Evolutionary conservation across 2,329 filamentous ascomycete genomes (phyloP), one percentile per base, ranked within the genome.

Genomic region (Venturia pyrina): DNA sequence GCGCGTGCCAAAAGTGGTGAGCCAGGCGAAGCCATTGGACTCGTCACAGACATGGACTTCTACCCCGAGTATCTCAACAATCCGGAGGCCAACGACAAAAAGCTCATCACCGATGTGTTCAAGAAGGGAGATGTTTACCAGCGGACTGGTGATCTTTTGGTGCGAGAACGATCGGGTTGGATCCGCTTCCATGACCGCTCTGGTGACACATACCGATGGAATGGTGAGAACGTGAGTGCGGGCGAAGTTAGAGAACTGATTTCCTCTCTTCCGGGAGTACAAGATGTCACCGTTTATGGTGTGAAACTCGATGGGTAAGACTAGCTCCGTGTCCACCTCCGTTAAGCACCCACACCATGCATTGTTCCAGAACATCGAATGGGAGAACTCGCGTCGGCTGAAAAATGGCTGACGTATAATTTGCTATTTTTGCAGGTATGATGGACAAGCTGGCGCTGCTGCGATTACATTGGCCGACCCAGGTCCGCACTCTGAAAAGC

Each of bases 161-260:
- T 79, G 5, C 75, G 74, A 44, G 78, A 80, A 57, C 61, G 68
- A 1, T 72, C 73, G 21, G 78, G 79, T 0, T 80, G 79, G 77
- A 71, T 81, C 3, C 74, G 73, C 21, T 82, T 81, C 68, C 75
- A 79, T 61, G 80, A 81, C 69, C 76, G 82, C 4, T 75, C 83
- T 62, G 82, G 82, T 13, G 82, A 84, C 68, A 83, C 82, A 0
- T 84, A 80, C 72, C 74, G 82, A 11, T 84, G 82, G 82, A 82
- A 80, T 67, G 78, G 78, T 1, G 79, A 81, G 72, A 80, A 80
- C 63, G 78, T 81, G 5, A 78, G 76, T 62, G 78, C 79, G 0
- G 78, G 78, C 0, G 79, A 81, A 67, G 75, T 80, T 34, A 71
- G 77, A 62, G 78, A 79, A 68, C 77, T 78, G 69, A 77, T 80